Evolutionary conservation across 805 yeast genomes (phyloP), one percentile per base, ranked within the genome.

Genomic region (Grigorovia humatica): DNA sequence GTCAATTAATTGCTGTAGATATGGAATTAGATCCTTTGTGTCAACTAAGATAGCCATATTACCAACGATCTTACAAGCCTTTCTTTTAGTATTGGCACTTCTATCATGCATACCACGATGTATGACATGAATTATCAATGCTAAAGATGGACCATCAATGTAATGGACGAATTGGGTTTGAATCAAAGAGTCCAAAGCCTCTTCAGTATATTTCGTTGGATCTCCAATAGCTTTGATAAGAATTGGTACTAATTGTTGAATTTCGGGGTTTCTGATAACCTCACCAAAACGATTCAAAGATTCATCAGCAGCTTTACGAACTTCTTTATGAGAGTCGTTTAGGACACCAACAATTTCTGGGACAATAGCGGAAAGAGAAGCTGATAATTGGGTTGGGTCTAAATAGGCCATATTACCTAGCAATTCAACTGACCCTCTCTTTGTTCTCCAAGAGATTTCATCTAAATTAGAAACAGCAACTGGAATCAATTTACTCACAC

Each of bases 331-430:
- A 0, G 97, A 81, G 62, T 93, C 99, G 62, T 86, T 89, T 63
- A 93, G 74, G 27, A 90, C 96, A 56, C 93, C 90, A 52, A 91
- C 99, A 70, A 93, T 89, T 64, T 91, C 96, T 1, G 99, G 99
- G 54, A 93, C 88, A 71, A 93, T 91, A 0, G 82, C 81, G 0
- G 96, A 85, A 59, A 93, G 74, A 0, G 96, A 88, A 0, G 90
- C 78, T 1, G 97, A 88, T 58, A 93, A 74, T 65, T 93, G 99
- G 2, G 93, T 77, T 3, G 99, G 99, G 62, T 91, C 96, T 55
- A 93, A 75, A 66, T 89, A 93, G 0, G 99, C 99, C 99, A 93
- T 93, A 23, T 96, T 82, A 69, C 99, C 99, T 46, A 93, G 77
- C 49, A 93, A 72, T 66, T 93, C 98, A 18, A 93, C 98, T 7